Base-by-base conservation (phyloP, 495 filamentous ascomycete genomes). In the Penicillium samsonianum region DNA sequence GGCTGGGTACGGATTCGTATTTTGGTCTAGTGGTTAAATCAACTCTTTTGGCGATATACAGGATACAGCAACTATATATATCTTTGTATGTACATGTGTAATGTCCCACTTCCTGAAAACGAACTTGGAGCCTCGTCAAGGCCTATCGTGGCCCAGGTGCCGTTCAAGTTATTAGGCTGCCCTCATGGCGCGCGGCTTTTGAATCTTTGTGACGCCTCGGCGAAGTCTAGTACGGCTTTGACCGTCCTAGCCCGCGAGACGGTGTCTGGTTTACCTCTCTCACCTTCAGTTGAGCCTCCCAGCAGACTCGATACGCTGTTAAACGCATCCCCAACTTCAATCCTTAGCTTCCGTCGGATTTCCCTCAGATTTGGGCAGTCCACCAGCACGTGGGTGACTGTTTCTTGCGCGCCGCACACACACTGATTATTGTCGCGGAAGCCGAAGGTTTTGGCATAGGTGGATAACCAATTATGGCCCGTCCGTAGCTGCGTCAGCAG, bases 121-220 rank as follows among this genome's bases (percentile, higher is more conserved):
- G 43, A 61, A 53, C 59, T 61, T 57, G 48, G 58, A 61, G 64
- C 64, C 60, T 61, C 43, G 52, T 63, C 60, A 60, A 25, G 41
- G 60, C 60, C 64, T 64, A 28, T 59, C 45, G 33, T 67, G 55
- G 61, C 58, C 64, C 58, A 57, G 23, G 35, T 62, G 50, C 53
- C 53, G 59, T 50, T 61, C 40, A 22, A 38, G 28, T 40, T 64
- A 42, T 62, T 65, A 53, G 51, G 63, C 65, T n/a, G n/a, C n/a
- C n/a, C n/a, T n/a, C n/a, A n/a, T n/a, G n/a, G n/a, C n/a, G n/a
- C n/a, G n/a, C n/a, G n/a, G n/a, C n/a, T n/a, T n/a, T n/a, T n/a
- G n/a, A n/a, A n/a, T n/a, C n/a, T n/a, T n/a, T n/a, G n/a, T n/a
- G n/a, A n/a, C n/a, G n/a, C n/a, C n/a, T n/a, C n/a, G n/a, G n/a